Evolutionary conservation across 257 asterid species (phyloP).

Genomic region (Cruciata laevipes): DNA sequence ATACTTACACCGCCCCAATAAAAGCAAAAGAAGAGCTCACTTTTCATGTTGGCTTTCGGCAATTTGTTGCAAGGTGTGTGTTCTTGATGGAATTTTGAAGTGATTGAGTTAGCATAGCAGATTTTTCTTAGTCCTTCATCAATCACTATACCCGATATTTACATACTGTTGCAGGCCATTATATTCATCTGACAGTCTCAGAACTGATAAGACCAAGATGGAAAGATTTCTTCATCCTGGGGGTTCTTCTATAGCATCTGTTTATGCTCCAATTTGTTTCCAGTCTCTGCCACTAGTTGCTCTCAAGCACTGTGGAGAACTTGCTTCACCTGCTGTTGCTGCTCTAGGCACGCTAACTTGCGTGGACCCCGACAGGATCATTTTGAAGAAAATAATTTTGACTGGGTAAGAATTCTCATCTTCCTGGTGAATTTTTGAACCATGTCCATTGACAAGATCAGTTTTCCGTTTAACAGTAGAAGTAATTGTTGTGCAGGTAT

Average conservation of each 20-base stretch:
- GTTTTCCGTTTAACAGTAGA: conserved; percentile 18
- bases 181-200: conserved; percentile 68
- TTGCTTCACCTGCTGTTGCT: conserved; percentile 52
- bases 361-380: conserved; percentile 75
- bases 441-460: not conserved
- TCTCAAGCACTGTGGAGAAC: conserved; percentile 56
- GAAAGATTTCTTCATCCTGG: conserved; percentile 98
- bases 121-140: not conserved
- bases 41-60: conserved; percentile 96
- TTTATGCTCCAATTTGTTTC: conserved; percentile 80
- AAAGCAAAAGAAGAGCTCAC: conserved; percentile 89
- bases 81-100: not conserved
- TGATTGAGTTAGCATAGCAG: not conserved
- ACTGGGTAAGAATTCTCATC: conserved; percentile 58
- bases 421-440: not conserved
- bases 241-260: conserved; percentile 72
- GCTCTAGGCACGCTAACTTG: conserved; percentile 81
- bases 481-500: conserved; percentile 53
- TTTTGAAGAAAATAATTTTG: conserved; percentile 80
- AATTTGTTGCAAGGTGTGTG: conserved; percentile 56
- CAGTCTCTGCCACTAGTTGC: conserved; percentile 74
- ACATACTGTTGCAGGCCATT: conserved; percentile 57
- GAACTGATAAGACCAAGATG: conserved; percentile 85
- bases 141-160: conserved; percentile 12
- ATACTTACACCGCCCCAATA: conserved; percentile 68